Evolutionary conservation across 768 basidiomycete species (phyloP), one percentile per base, ranked within the genome.

Genomic region (Auriscalpium microsporum): DNA sequence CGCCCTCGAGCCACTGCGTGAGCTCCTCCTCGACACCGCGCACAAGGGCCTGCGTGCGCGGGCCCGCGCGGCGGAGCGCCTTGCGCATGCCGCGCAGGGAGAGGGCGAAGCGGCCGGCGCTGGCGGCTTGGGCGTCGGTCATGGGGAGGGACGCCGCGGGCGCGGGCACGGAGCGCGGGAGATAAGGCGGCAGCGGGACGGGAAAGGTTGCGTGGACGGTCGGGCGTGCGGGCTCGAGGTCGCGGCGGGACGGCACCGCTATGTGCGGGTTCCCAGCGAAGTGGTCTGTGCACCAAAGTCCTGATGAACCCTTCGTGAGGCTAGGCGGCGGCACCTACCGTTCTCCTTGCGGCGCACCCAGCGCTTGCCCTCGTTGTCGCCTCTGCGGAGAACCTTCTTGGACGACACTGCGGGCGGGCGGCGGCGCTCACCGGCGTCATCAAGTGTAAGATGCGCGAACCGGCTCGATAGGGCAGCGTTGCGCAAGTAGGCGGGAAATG

Each of bases 291-390:
- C 36, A 40, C 53, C 55, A 49, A 21, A 44, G 33, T 21, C 14
- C 52, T 47, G 49, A 52, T 34, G 48, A 14, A 3, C 28, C 2
- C 28, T 28, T 4, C 17, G 10, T 38, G 37, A 21, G 19, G 17
- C 16, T 40, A 13, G 34, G 11, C 8, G 28, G 46, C 17, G 50
- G 45, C 48, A 69, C 77, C 51, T 48, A 89, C 89, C 82, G 53
- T 91, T 91, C 61, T 90, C 87, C 63, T 81, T 87, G 17, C 90
- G 78, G 60, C 87, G 71, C 5, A 82, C 69, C 83, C 84, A 88
- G 36, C 87, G 83, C 68, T 87, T 90, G 37, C 90, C 90, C 59
- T 88, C 85, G 50, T 81, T 83, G 50, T 83, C 81, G 54, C 78
- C 78, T 52, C 82, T 71, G 50, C 64, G 71, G 55, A 60, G 65